Evolutionary conservation across 2,329 filamentous ascomycete genomes (phyloP), one percentile per base, ranked within the genome.

Genomic region (Alternaria solani): DNA sequence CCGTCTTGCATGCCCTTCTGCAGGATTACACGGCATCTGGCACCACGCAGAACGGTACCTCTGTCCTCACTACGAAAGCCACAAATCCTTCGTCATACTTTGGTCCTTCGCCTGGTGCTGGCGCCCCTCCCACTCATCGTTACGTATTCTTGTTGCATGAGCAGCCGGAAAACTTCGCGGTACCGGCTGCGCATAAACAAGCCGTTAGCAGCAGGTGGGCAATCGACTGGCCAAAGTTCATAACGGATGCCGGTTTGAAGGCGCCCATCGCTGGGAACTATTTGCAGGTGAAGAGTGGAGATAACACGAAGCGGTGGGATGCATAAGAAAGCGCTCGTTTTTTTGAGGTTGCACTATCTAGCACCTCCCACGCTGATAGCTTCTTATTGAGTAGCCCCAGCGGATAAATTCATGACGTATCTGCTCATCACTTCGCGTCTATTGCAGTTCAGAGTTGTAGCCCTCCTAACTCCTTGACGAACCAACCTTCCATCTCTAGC

Each of bases 141-240:
- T 76, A 76, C 61, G 60, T 76, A 4, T 73, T 75, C 44, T 25
- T 76, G 44, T 55, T 76, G 55, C 73, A 75, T 42, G 62, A 65
- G 46, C 73, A 76, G 59, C 73, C 73, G 0, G 71, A 47, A 8
- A 69, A 66, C 42, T 73, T 73, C 47, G 64, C 64, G 9, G 68
- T 73, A 3, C 70, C 70, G 2, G 54, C 66, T 11, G 62, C 61
- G 51, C 66, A 72, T 34, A 63, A 64, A 55, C 55, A 61, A n/a
- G 64, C 58, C 16, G 68, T 73, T 12, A 57, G 59, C 41, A 65
- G 55, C 26, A 43, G 70, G 16, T 57, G 70, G 30, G 66, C 55
- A 0, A 69, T 73, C 52, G 63, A 73, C 32, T 69, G 64, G 64
- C 48, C 57, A 23, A 66, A 59, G n/a, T 73, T 73, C 49, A 60